Evolutionary conservation across 345 rosid species (phyloP).

Genomic region (Populus deltoides): DNA sequence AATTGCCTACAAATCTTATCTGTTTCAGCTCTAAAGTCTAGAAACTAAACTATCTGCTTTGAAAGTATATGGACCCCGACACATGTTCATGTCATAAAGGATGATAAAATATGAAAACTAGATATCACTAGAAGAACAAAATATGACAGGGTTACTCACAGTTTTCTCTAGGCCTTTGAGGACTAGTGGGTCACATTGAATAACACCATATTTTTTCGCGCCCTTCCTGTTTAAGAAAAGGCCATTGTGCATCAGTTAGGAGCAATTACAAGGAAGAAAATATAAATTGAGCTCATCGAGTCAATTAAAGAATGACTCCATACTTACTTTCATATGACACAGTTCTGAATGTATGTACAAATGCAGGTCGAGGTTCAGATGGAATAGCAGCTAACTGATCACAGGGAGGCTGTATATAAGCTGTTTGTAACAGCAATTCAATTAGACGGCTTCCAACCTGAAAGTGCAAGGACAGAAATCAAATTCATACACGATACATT

Average conservation of each 20-base stretch:
- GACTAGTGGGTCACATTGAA: constrained; percentile 77
- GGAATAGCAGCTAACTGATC: too few relatives aligned
- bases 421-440: constrained; percentile 68
- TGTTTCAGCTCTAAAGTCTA: background rate
- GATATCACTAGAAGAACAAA: constrained; percentile 9
- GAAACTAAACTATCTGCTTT: background rate
- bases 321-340: too few relatives aligned
- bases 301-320: too few relatives aligned
- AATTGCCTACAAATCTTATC: background rate
- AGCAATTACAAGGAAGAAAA: constrained; percentile 11
- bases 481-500: background rate
- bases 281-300: too few relatives aligned
- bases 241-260: constrained; percentile 1
- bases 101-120: background rate
- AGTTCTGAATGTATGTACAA: too few relatives aligned
- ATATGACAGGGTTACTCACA: constrained; percentile 46
- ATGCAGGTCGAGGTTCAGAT: too few relatives aligned
- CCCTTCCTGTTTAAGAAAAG: constrained; percentile 45
- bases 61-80: background rate
- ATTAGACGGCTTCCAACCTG: constrained; percentile 95
- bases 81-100: background rate
- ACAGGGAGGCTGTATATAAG: too few relatives aligned
- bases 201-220: constrained; percentile 74
- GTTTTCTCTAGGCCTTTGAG: constrained; percentile 81
- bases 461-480: constrained; percentile 11